Conservation (phyloP, 768 basidiomycete genomes). For the Xerocomellus amylosporus region DNA sequence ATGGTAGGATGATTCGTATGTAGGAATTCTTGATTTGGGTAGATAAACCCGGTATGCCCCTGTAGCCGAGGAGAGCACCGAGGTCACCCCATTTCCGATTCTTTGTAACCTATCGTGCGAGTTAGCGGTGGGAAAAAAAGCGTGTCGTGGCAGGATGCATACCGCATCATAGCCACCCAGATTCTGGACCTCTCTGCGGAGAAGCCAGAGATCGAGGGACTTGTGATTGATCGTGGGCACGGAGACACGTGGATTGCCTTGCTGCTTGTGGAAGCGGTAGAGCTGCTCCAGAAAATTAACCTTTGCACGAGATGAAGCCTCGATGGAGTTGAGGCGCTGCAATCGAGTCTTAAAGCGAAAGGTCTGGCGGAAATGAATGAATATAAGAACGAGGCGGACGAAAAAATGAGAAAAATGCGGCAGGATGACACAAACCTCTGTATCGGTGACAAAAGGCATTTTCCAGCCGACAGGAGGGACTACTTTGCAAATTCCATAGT, state of each 20-base stretch:
- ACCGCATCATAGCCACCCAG: constrained; percentile 87
- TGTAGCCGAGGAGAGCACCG: constrained; percentile 78
- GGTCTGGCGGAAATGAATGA: constrained; percentile 40
- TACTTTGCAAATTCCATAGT: constrained; percentile 93
- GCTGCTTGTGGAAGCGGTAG: constrained; percentile 94
- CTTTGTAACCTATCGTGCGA: constrained; percentile 63
- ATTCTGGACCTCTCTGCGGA: constrained; percentile 89
- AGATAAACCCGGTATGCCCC: constrained; percentile 76
- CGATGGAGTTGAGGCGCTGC: constrained; percentile 93
- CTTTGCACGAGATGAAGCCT: constrained; percentile 95
- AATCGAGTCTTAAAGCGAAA: constrained; percentile 96
- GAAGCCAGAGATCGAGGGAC: constrained; percentile 88
- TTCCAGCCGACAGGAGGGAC: constrained; percentile 91
- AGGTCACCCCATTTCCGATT: constrained; percentile 87
- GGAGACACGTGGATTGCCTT: constrained; percentile 85
- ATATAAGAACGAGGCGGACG: constrained; percentile 18
- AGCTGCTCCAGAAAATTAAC: constrained; percentile 97
- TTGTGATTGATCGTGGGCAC: constrained; percentile 94
- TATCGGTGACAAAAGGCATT: constrained; percentile 94
- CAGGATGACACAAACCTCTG: constrained; percentile 61
- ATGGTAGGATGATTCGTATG: constrained; percentile 89
- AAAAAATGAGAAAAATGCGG: constrained; percentile 27
- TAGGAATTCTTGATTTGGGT: constrained; percentile 91
- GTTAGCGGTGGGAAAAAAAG: constrained; percentile 27
- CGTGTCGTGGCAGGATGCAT: constrained; percentile 30